Evolutionary conservation across 108 stramenopile species (phyloP).

Genomic region (Stephanodiscus minutulus): DNA sequence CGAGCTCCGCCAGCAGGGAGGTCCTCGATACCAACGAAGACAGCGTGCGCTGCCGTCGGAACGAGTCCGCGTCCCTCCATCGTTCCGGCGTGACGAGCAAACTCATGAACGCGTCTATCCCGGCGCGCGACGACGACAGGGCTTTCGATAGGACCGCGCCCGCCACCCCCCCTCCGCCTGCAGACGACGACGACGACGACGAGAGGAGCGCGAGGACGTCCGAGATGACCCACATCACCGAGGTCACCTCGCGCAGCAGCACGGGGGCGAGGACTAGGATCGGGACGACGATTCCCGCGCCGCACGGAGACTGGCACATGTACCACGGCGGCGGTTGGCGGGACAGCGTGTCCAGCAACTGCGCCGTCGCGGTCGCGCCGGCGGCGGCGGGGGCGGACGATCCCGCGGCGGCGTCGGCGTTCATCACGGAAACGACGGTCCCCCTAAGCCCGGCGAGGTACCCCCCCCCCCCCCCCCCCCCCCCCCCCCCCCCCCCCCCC

Average conservation of each 20-base stretch:
- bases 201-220: constrained; percentile 54
- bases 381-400: not conserved
- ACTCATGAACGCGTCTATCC: constrained; percentile 76
- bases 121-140: constrained; percentile 26
- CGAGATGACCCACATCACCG: constrained; percentile 60
- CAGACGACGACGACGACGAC: constrained; percentile 43
- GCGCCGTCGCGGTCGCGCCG: not conserved
- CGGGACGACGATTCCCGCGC: constrained; percentile 23
- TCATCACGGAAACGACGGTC: constrained; percentile 29
- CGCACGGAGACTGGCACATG: constrained; percentile 31
- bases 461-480: too few species aligned
- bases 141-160: constrained; percentile 23
- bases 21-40: constrained; percentile 62
- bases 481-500: too few species aligned
- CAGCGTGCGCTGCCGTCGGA: constrained; percentile 66
- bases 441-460: constrained; percentile 19
- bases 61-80: constrained; percentile 73
- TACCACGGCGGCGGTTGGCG: constrained; percentile 45
- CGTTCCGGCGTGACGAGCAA: constrained; percentile 53
- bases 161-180: constrained; percentile 23
- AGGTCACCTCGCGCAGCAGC: constrained; percentile 69
- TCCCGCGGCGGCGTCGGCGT: constrained; percentile 8
- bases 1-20: constrained; percentile 65
- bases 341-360: constrained; percentile 20
- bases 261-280: constrained; percentile 60